phyloP scores from a whole-genome alignment of 2,329 filamentous ascomycete species.

The Raffaelea ambrosiae region DNA sequence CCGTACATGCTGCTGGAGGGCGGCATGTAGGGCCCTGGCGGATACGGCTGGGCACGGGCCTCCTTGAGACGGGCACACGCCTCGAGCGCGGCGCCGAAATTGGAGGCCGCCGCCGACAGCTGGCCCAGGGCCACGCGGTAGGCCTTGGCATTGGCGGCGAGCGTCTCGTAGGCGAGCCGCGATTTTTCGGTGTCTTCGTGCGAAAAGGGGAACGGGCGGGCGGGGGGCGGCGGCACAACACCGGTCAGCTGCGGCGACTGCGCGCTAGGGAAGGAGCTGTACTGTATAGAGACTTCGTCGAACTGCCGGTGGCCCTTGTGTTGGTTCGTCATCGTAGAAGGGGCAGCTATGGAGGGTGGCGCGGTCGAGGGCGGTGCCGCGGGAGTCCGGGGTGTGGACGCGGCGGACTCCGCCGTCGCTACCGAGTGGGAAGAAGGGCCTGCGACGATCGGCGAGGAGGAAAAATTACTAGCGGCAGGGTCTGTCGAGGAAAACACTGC shows the following conservation, averaged over 20 bases:
- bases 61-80: slow-evolving; percentile 61
- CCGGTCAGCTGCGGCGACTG: slow-evolving; percentile 1
- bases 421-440: background rate
- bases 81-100: slow-evolving; percentile 57
- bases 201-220: slow-evolving; percentile 47
- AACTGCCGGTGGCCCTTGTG: too few relatives aligned
- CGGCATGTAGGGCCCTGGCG: slow-evolving; percentile 17
- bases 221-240: slow-evolving; percentile 40
- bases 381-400: background rate
- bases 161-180: slow-evolving; percentile 53
- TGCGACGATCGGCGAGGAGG: background rate
- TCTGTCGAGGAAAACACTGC: background rate
- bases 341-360: background rate
- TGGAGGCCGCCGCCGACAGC: slow-evolving; percentile 52
- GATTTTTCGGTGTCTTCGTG: slow-evolving; percentile 56
- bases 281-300: background rate
- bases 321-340: background rate
- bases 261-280: background rate
- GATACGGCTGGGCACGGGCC: slow-evolving; percentile 50
- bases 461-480: too few relatives aligned
- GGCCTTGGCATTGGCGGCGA: slow-evolving; percentile 52
- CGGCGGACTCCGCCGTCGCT: background rate
- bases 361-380: background rate
- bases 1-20: slow-evolving; percentile 16
- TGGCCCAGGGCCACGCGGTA: slow-evolving; percentile 55